Percentiles rank a stretch among this genome's conserved stretches.
These are phyloP conservation scores for Piromyces finnis DNA, from an alignment of 192 early-diverging fungal species.

Conservation along the genomic window DNA sequence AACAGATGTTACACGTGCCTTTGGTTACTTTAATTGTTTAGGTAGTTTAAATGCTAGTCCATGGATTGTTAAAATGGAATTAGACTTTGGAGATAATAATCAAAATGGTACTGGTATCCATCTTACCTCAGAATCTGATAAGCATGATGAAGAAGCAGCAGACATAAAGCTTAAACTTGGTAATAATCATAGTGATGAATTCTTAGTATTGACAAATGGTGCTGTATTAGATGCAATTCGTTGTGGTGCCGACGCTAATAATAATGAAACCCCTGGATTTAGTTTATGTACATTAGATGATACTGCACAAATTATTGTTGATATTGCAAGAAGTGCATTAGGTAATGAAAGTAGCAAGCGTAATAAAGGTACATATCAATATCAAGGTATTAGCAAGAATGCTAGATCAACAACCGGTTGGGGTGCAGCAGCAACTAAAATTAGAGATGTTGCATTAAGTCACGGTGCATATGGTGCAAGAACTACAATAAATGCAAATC, in stretches of 20 bases:
- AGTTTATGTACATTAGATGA: slow-evolving; percentile 9
- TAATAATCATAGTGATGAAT: slow-evolving; percentile 9
- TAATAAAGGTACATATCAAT: not conserved
- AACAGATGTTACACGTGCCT: slow-evolving; percentile 53
- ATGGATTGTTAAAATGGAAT: slow-evolving; percentile 44
- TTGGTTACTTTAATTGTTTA: slow-evolving; percentile 71
- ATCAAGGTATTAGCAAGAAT: not conserved
- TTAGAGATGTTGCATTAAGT: slow-evolving; percentile 72
- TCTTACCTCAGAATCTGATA: slow-evolving; percentile 30
- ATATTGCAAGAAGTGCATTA: slow-evolving; percentile 55
- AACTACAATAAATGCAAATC: not conserved
- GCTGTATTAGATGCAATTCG: slow-evolving; percentile 28
- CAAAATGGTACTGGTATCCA: slow-evolving; percentile 8
- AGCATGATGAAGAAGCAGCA: not conserved
- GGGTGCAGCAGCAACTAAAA: slow-evolving; percentile 25
- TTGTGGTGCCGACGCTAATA: slow-evolving; percentile 8
- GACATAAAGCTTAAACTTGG: not conserved
- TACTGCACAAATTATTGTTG: slow-evolving; percentile 52
- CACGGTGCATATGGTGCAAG: slow-evolving; percentile 37
- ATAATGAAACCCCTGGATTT: not conserved
- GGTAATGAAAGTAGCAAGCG: not conserved
- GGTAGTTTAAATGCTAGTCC: slow-evolving; percentile 74
- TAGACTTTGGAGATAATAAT: slow-evolving; percentile 57
- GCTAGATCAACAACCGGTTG: slow-evolving; percentile 14
- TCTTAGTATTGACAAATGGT: slow-evolving; percentile 10